Percentiles rank a stretch among this genome's conserved stretches.
Evolutionary conservation across 345 rosid species (phyloP).

Genomic region (Arabidopsis suecica): DNA sequence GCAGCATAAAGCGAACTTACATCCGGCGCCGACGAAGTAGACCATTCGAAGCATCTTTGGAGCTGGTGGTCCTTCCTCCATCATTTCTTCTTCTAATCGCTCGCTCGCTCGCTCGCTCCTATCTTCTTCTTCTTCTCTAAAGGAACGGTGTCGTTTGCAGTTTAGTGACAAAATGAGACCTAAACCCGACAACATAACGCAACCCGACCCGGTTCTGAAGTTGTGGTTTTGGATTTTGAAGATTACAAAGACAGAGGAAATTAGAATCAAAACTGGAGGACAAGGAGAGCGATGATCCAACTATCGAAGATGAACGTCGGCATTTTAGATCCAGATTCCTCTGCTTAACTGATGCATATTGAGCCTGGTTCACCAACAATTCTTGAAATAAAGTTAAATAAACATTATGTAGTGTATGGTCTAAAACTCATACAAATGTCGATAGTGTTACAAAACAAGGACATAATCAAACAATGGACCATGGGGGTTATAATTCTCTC

Average conservation of each 20-base stretch:
- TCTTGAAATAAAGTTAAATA: constrained; percentile 12
- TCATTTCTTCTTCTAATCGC: constrained; percentile 43
- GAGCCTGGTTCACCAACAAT: constrained; percentile 16
- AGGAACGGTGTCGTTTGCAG: constrained; percentile 8
- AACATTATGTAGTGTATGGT: constrained; percentile 33
- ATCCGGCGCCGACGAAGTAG: constrained; percentile 77
- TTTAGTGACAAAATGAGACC: constrained; percentile 7
- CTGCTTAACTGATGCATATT: background rate
- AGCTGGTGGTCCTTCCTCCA: constrained; percentile 70
- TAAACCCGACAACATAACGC: constrained; percentile 20
- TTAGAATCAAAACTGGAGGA: too few species aligned
- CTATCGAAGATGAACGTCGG: too few species aligned
- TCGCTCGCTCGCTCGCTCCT: constrained; percentile 23
- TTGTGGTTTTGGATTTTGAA: background rate
- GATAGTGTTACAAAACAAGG: constrained; percentile 40
- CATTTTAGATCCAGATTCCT: background rate
- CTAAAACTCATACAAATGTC: constrained; percentile 37
- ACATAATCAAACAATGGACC: constrained; percentile 33
- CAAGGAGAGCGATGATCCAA: too few species aligned
- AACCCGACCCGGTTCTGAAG: constrained; percentile 32
- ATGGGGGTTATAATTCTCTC: constrained; percentile 37
- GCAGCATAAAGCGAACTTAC: constrained; percentile 42
- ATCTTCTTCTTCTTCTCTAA: constrained; percentile 27
- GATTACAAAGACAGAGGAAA: too few species aligned
- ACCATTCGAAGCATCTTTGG: constrained; percentile 64